Evolutionary conservation across 2,329 filamentous ascomycete genomes (phyloP).

Genomic region (Fusarium sp.): DNA sequence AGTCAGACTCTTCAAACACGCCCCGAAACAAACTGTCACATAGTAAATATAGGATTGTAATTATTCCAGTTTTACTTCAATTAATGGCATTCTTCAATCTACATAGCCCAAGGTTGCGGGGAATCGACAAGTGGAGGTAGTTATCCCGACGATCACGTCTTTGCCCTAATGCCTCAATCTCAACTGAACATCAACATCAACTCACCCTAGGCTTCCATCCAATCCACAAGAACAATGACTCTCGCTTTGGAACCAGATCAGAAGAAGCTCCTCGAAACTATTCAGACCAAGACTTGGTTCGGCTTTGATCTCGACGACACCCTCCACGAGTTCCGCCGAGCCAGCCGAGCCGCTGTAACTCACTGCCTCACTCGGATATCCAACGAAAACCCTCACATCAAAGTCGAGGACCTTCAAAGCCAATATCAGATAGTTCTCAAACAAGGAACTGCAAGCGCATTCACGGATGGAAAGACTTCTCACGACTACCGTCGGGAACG

Average conservation of each 20-base stretch:
- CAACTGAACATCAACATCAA: neutral
- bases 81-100: neutral
- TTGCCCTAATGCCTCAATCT: neutral
- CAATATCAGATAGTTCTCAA: slow-evolving; percentile 51
- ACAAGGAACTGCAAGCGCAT: slow-evolving; percentile 52
- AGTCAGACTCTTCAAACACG: neutral
- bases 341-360: slow-evolving; percentile 51
- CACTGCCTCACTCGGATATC: slow-evolving; percentile 48
- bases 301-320: slow-evolving; percentile 64
- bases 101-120: neutral
- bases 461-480: slow-evolving; percentile 58
- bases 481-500: slow-evolving; percentile 56
- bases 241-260: rapidly evolving
- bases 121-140: neutral
- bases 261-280: neutral
- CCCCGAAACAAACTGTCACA: neutral
- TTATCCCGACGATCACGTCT: neutral
- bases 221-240: neutral
- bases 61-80: no score
- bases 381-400: neutral
- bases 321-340: slow-evolving; percentile 58
- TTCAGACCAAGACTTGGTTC: slow-evolving; percentile 50
- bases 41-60: rapidly evolving
- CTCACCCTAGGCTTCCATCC: neutral
- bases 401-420: slow-evolving; percentile 23